Conservation (phyloP, 1,284 basidiomycete species). For the Cutaneotrichosporon mucoides region DNA sequence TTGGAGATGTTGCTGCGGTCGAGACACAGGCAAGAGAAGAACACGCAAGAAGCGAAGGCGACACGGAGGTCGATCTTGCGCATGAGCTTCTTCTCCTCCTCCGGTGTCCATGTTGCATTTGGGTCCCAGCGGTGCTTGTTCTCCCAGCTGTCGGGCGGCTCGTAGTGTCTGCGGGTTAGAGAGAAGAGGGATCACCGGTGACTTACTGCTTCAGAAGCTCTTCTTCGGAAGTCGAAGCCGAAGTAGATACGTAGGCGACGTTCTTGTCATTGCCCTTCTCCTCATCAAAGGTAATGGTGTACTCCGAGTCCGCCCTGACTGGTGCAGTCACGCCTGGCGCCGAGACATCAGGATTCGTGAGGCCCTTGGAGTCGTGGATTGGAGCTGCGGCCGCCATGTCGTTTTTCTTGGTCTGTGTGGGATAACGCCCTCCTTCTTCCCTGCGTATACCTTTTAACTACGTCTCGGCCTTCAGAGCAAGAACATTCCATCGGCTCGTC, state of each 20-base stretch:
- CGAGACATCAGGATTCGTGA: not conserved
- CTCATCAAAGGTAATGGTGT: not conserved
- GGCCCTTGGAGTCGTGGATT: not conserved
- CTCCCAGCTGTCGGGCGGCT: constrained; percentile 40
- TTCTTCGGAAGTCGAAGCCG: not conserved
- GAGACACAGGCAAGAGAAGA: constrained; percentile 38
- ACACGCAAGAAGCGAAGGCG: constrained; percentile 32
- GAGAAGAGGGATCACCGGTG: too few species aligned
- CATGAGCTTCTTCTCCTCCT: constrained; percentile 38
- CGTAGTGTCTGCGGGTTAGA: constrained; percentile 21
- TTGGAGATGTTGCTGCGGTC: constrained; percentile 41
- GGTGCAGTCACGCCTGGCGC: not conserved
- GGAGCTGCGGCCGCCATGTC: too few species aligned
- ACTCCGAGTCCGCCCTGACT: not conserved
- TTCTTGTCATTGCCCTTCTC: not conserved
- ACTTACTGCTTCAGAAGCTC: not conserved
- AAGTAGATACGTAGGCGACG: not conserved
- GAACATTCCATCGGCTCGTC: too few species aligned
- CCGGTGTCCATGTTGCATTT: constrained; percentile 41
- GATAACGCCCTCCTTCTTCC: too few species aligned
- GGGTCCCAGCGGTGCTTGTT: constrained; percentile 47
- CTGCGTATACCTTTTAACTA: too few species aligned
- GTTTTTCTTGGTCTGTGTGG: too few species aligned
- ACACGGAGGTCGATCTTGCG: constrained; percentile 36
- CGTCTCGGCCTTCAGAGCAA: too few species aligned